phyloP scores from a whole-genome alignment of 345 rosid genomes.

The Erucastrum elatum region DNA sequence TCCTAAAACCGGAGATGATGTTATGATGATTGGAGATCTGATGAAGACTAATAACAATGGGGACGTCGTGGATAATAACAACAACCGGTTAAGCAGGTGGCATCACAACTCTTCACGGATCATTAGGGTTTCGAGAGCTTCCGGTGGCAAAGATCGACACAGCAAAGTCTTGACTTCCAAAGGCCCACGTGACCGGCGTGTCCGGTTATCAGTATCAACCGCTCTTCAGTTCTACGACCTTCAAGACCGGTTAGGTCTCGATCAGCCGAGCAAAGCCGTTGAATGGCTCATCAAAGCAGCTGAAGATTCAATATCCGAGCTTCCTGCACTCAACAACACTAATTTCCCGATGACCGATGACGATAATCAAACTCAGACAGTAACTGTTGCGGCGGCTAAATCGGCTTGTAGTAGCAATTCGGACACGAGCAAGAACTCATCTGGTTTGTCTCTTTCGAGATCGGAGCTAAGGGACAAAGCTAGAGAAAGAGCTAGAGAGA shows the following conservation, averaged over 20 bases:
- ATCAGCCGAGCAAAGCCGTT: conserved; percentile 97
- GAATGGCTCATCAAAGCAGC: conserved; percentile 97
- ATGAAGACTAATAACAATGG: conserved; percentile 44
- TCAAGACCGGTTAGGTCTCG: conserved; percentile 90
- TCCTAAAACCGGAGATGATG: conserved; percentile 57
- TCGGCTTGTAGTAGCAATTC: conserved; percentile 96
- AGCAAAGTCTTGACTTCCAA: conserved; percentile 96
- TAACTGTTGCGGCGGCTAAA: conserved; percentile 24
- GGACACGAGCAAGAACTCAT: conserved; percentile 90
- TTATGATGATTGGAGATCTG: conserved; percentile 48
- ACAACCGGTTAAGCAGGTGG: conserved; percentile 47
- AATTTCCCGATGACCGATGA: conserved; percentile 66
- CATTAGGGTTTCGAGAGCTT: conserved; percentile 93
- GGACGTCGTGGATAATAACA: conserved; percentile 28
- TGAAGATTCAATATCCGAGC: conserved; percentile 76
- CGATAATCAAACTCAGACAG: conserved; percentile 61
- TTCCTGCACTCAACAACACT: conserved; percentile 65
- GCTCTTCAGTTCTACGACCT: conserved; percentile 94
- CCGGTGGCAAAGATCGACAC: conserved; percentile 98
- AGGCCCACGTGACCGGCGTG: conserved; percentile 88
- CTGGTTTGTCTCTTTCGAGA: conserved; percentile 68
- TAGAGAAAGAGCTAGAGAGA: conserved; percentile 77
- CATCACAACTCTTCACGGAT: conserved; percentile 82
- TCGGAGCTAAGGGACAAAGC: conserved; percentile 74
- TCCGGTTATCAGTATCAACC: conserved; percentile 81